Base-by-base conservation (phyloP, 768 basidiomycete species). In the Leccinum barrowsii region DNA sequence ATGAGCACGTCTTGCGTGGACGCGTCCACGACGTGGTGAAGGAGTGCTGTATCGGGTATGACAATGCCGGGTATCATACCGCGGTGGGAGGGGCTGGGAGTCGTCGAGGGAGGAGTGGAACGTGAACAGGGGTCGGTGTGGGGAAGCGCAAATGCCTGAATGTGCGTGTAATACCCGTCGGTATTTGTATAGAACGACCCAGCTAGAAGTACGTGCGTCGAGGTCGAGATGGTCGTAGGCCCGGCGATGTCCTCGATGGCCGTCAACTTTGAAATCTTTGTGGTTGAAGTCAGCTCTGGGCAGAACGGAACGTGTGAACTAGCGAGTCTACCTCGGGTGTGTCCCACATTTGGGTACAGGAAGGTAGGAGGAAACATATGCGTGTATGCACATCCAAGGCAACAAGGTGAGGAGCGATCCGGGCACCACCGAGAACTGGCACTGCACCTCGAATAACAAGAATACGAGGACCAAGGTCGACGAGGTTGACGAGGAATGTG, bases 401-500 rank as follows among this genome's bases (percentile, higher is more conserved):
- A 17, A 67, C 7, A 17, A 58, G 17, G 55, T 30, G 21, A 35
- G 34, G 34, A 47, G 37, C 50, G 1, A 15, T 24, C 17, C 2
- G 32, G 17, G 37, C 22, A 35, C 48, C 13, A 35, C 48, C 10
- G 17, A 7, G 37, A 3, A 40, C 17, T 40, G 6, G 15, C 7
- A 17, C 10, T 7, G 3, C 35, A 17, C 56, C 54, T 13, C 49
- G 55, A 26, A 67, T 32, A 11, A 52, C 19, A 19, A 67, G 42
- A 30, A 55, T 50, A 28, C 65, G 60, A n/a, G 66, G 66, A 28
- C 65, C 66, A 50, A 67, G 60, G 21, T 51, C 17, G 15, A 65
- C 56, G 17, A 6, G 2, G 1, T 32, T 13, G 19, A 63, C 17
- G n/a, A 28, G 1, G 24, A 60, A 59, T 19, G 6, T 11, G 5